A percentile compares a stretch with the other conserved stretches of the same genome.
Evolutionary conservation across 108 stramenopile species (phyloP).

Genomic region (Cyclotella choctawhatcheeana): DNA sequence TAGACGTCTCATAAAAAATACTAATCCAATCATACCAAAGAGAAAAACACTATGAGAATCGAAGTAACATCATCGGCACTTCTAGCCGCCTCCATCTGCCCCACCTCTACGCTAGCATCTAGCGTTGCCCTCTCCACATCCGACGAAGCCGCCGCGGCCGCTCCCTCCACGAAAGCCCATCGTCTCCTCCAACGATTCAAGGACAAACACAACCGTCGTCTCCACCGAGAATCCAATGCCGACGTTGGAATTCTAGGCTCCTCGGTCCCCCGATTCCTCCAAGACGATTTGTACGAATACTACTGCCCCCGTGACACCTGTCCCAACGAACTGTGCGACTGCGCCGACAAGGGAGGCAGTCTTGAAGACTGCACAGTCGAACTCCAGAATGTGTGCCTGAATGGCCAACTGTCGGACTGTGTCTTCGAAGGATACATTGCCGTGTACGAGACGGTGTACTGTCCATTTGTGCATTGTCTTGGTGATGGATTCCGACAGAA

Average conservation of each 20-base stretch:
- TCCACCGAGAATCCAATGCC: neutral
- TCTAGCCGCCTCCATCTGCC: conserved; percentile 4
- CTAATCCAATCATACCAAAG: no score
- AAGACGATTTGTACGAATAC: conserved; percentile 30
- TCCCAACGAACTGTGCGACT: conserved; percentile 48
- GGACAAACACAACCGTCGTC: neutral
- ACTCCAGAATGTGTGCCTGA: conserved; percentile 40
- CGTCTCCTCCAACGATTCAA: conserved; percentile 18
- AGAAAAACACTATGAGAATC: conserved; percentile 22
- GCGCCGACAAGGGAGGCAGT: conserved; percentile 45
- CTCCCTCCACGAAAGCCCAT: conserved; percentile 3
- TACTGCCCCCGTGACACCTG: conserved; percentile 50
- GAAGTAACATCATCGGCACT: conserved; percentile 9
- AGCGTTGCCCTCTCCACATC: conserved; percentile 6
- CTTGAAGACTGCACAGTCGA: conserved; percentile 42
- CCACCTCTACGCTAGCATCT: conserved; percentile 6
- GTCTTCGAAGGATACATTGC: conserved; percentile 43
- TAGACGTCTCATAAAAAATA: no score
- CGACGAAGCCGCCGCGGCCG: neutral
- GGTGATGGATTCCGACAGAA: conserved; percentile 41
- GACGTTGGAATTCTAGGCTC: conserved; percentile 42
- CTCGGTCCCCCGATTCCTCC: conserved; percentile 32
- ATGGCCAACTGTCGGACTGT: conserved; percentile 37
- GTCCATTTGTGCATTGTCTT: conserved; percentile 41
- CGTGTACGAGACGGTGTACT: conserved; percentile 42